Base-by-base conservation (phyloP, 2,329 filamentous ascomycete species). In the Sphaerostilbella broomeana region DNA sequence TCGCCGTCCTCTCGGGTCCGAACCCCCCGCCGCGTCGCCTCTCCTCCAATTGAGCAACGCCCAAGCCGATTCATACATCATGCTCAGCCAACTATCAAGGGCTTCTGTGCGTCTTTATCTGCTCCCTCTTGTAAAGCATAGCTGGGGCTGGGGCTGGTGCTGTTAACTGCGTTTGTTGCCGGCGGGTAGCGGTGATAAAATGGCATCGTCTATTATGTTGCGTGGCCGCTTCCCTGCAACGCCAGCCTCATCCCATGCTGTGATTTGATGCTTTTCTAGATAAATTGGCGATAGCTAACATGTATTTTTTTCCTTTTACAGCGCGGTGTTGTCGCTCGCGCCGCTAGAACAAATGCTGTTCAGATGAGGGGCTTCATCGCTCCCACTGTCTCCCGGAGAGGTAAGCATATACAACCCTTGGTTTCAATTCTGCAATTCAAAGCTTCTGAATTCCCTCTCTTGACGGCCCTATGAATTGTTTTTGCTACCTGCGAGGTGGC, bases 321-420 rank as follows among this genome's bases (percentile, higher is more conserved):
- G 41, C 41, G 41, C 60, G 65, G 67, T 61, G 55, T 57, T 62
- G 70, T 59, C 57, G 69, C 56, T 66, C 70, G 59, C 61, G 63
- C 59, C 62, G 65, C 56, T 42, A 55, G 53, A 51, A 48, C 46
- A 47, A 57, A 57, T 56, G 52, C 67, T 52, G 62, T 64, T 58
- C 69, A 71, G 60, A 62, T 64, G 58, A 70, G 75, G 59, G 66
- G 66, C 56, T 78, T 78, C 60, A 75, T 78, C 55, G 73, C 70
- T 55, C 75, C 75, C 47, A 78, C 75, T 38, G 68, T 77, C 52
- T 73, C 74, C 49, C 70, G 75, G 61, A 70, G 73, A 73, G 75
- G 75, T 79, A 72, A 64, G 75, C 65, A 44, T 19, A 21, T 28
- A 33, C 38, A 34, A 28, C 33, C 42, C n/a, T 21, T 26, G 12